These are phyloP conservation scores for Coffea eugenioides DNA, from an alignment of 257 asterid genomes.

Conservation along the genomic window DNA sequence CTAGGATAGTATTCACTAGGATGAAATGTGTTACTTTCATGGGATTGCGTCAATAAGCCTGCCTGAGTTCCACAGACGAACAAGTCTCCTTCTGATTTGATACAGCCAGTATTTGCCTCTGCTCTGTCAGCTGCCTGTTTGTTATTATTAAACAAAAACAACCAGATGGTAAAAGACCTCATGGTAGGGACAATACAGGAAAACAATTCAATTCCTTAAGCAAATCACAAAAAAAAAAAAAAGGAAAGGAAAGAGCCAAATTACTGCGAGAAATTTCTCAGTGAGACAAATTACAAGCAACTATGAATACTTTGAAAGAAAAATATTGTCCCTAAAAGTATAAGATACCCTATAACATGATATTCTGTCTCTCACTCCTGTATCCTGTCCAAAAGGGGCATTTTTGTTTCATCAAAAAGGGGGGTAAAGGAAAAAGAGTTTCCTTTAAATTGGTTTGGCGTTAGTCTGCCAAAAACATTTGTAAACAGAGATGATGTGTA, in stretches of 20 bases:
- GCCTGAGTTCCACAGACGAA: conserved; percentile 54
- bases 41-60: conserved; percentile 39
- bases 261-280: neutral
- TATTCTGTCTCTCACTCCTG: neutral
- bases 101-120: conserved; percentile 56
- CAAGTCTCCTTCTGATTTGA: conserved; percentile 73
- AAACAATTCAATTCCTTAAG: neutral
- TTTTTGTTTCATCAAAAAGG: neutral
- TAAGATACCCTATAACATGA: neutral
- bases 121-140: conserved; percentile 61
- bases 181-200: neutral
- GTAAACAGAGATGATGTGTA: too few relatives aligned
- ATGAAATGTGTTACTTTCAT: conserved; percentile 39
- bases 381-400: neutral
- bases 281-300: neutral
- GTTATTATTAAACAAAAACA: conserved; percentile 5
- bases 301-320: too few relatives aligned
- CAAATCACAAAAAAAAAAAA: neutral
- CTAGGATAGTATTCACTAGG: conserved; percentile 50
- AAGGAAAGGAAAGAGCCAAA: too few relatives aligned
- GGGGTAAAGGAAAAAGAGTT: neutral
- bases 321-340: neutral
- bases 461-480: neutral
- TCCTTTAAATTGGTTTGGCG: neutral
- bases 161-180: neutral